Evolutionary conservation across 805 yeast species (phyloP).

Genomic region (Tetrapisispora namnaoensis): DNA sequence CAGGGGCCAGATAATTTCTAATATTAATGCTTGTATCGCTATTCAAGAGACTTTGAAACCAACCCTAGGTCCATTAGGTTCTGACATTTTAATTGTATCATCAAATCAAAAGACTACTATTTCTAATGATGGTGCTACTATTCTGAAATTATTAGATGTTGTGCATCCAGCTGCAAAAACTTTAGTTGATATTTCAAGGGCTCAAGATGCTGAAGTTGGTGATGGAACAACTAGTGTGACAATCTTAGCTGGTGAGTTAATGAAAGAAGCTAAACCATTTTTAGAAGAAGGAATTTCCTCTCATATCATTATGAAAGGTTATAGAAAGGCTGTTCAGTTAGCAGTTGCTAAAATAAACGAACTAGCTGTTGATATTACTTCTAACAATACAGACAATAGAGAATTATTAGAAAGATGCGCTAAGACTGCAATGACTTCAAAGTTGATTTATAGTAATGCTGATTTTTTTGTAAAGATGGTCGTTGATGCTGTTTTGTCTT

Average conservation of each 20-base stretch:
- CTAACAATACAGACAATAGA: conserved; percentile 46
- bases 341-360: conserved; percentile 68
- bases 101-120: conserved; percentile 82
- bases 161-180: conserved; percentile 98
- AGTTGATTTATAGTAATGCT: conserved; percentile 78
- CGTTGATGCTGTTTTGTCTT: conserved; percentile 84
- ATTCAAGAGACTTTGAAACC: conserved; percentile 92
- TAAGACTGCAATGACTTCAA: conserved; percentile 94
- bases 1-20: conserved; percentile 86
- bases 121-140: conserved; percentile 98
- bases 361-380: conserved; percentile 59
- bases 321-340: conserved; percentile 66
- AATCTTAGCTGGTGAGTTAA: conserved; percentile 84
- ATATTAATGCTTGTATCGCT: conserved; percentile 94
- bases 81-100: conserved; percentile 84
- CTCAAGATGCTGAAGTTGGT: conserved; percentile 97
- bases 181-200: conserved; percentile 85
- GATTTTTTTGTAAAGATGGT: conserved; percentile 91
- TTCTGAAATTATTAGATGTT: conserved; percentile 80
- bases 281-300: conserved; percentile 96
- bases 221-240: conserved; percentile 98
- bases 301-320: conserved; percentile 79
- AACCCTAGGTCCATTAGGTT: conserved; percentile 94
- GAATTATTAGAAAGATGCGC: conserved; percentile 85
- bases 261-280: conserved; percentile 81